Base-by-base conservation (phyloP, 2,329 filamentous ascomycete species). In the Aureobasidium sp. region DNA sequence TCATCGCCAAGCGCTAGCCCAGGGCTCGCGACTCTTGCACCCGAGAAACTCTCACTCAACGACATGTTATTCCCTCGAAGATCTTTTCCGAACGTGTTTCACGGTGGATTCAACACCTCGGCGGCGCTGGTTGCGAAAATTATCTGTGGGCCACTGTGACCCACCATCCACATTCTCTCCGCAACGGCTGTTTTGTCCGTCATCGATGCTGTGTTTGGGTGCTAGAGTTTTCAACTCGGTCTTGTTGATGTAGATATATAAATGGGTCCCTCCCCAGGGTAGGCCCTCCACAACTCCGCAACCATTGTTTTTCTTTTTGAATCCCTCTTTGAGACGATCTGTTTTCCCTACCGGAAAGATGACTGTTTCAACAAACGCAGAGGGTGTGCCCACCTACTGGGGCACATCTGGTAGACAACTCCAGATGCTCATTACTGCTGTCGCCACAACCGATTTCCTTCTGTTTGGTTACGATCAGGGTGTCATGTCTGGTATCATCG, bases 391-490 rank as follows among this genome's bases (percentile, higher is more conserved):
- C 48, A 74, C 63, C 16, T 84, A 74, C 63, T 76, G 78, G 64
- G 81, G 81, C 66, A 71, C 84, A 56, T 77, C 75, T 30, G 83
- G 83, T 64, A 74, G 71, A 59, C 71, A 69, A 32, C 72, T 85
- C 50, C 79, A 76, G 16, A 60, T 82, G 56, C 70, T 75, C 34
- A 74, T 85, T 41, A 82, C 82, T 1, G 74, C 76, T n/a, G 75
- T 85, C 22, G 80, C 81, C 3, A 84, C 81, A 0, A 81, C 79
- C 45, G 81, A 79, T 19, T 83, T 83, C 69, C 64, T 82, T 24
- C 72, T 62, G 58, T 39, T 54, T 29, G 55, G 35, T 39, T 41
- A 41, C 21, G 48, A 51, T 22, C 56, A 64, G 53, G 61, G 67
- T 62, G 66, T 71, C 47, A 70, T 71, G 68, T 63, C 62, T 54